A percentile compares a stretch with the other conserved stretches of the same genome.
These are phyloP conservation scores for Mycena metata DNA, from an alignment of 768 basidiomycete species.

Conservation along the genomic window DNA sequence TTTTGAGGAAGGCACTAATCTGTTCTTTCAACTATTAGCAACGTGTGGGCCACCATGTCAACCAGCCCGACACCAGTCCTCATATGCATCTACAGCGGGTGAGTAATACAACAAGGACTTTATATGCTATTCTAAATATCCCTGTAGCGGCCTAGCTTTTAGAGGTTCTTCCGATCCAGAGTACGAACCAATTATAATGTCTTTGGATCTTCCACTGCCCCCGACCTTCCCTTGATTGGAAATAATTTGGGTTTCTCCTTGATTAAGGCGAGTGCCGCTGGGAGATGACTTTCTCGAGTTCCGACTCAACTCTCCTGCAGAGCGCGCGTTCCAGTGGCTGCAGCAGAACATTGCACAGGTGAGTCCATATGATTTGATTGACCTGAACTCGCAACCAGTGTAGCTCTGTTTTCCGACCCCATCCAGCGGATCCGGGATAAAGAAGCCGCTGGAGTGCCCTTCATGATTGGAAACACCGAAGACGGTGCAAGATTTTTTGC, in stretches of 20 bases:
- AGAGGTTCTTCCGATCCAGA: conserved; percentile 19
- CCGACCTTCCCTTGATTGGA: conserved; percentile 26
- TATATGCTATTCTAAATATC: background rate
- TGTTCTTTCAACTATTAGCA: conserved; percentile 1
- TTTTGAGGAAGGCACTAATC: too few relatives aligned
- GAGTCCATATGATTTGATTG: background rate
- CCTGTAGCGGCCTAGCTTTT: conserved; percentile 17
- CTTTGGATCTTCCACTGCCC: conserved; percentile 29
- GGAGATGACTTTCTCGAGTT: background rate
- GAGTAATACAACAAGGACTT: background rate
- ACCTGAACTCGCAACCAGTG: background rate
- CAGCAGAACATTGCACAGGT: background rate
- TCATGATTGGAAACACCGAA: conserved; percentile 38
- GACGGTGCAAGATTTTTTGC: conserved; percentile 39
- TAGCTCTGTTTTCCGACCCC: conserved; percentile 37
- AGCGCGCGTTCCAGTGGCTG: conserved; percentile 4
- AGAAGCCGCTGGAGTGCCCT: conserved; percentile 35
- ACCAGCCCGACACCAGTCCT: conserved; percentile 2
- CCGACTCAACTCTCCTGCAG: background rate
- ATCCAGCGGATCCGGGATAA: conserved; percentile 34
- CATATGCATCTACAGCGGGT: conserved; percentile 34
- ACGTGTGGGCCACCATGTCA: conserved; percentile 27
- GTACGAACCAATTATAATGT: conserved; percentile 37
- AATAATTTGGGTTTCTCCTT: conserved; percentile 39
- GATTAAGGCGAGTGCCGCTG: conserved; percentile 44